These are phyloP conservation scores for Rhizophagus clarus DNA, from an alignment of 192 early-diverging fungal genomes.

Conservation along the genomic window DNA sequence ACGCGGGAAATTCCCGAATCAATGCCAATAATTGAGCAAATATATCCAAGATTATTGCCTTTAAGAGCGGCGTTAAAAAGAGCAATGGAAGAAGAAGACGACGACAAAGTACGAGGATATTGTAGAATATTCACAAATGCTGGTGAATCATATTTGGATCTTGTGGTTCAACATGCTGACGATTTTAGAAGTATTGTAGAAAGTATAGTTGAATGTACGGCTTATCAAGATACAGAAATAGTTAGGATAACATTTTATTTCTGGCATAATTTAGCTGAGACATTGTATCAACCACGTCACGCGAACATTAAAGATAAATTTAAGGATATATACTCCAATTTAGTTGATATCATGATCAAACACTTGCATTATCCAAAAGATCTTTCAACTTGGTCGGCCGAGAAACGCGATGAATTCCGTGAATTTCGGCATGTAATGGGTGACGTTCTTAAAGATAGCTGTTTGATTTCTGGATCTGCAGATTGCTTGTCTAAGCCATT, in stretches of 20 bases:
- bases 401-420: conserved; percentile 95
- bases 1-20: conserved; percentile 56
- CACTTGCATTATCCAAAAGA: conserved; percentile 89
- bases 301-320: conserved; percentile 58
- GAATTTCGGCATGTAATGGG: conserved; percentile 97
- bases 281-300: conserved; percentile 49
- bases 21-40: conserved; percentile 60
- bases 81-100: conserved; percentile 63
- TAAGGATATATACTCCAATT: conserved; percentile 58
- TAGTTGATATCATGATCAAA: conserved; percentile 83
- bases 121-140: conserved; percentile 90
- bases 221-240: conserved; percentile 80
- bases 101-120: conserved; percentile 80
- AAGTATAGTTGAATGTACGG: conserved; percentile 81
- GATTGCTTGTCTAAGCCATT: conserved; percentile 65
- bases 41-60: conserved; percentile 61
- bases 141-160: conserved; percentile 80
- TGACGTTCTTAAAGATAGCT: conserved; percentile 95
- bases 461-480: conserved; percentile 76
- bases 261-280: conserved; percentile 83
- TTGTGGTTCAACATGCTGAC: conserved; percentile 70
- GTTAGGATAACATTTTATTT: conserved; percentile 90
- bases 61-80: conserved; percentile 47
- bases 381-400: conserved; percentile 66
- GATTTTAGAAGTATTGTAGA: conserved; percentile 76